A percentile compares a stretch with the other conserved stretches of the same genome.
phyloP scores from a whole-genome alignment of 108 stramenopile genomes.

The Cyclotella choctawhatcheeana region DNA sequence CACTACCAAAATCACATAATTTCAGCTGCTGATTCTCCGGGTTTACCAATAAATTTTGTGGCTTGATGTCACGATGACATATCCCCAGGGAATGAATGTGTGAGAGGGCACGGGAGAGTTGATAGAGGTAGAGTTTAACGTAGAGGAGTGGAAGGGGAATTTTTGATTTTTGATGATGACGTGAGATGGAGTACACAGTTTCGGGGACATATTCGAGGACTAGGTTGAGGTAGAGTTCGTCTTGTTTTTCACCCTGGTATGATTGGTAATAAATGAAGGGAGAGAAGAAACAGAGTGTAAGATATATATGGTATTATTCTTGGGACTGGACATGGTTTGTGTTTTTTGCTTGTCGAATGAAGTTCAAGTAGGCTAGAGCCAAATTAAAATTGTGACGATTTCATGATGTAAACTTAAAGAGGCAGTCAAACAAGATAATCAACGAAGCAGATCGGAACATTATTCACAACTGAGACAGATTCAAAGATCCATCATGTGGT shows the following conservation, averaged over 20 bases:
- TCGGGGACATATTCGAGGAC: slow-evolving; percentile 99
- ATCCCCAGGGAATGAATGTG: slow-evolving; percentile 97
- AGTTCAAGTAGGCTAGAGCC: too few species aligned
- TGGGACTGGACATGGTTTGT: too few species aligned
- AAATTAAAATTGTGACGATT: too few species aligned
- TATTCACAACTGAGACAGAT: too few species aligned
- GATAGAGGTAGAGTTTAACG: slow-evolving; percentile 98
- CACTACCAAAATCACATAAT: slow-evolving; percentile 98
- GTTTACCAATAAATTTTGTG: slow-evolving; percentile 97
- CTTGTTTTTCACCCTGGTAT: slow-evolving; percentile 84
- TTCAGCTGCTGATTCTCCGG: slow-evolving; percentile 94
- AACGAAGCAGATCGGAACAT: too few species aligned
- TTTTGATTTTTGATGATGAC: slow-evolving; percentile 93
- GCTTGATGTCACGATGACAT: slow-evolving; percentile 99
- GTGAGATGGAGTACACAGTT: slow-evolving; percentile 95
- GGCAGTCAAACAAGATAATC: too few species aligned
- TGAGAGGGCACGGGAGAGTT: slow-evolving; percentile 94
- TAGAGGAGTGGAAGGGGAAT: slow-evolving; percentile 85
- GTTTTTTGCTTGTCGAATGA: too few species aligned
- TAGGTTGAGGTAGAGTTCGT: slow-evolving; percentile 97
- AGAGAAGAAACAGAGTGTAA: background rate
- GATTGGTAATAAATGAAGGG: background rate
- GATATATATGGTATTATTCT: background rate
- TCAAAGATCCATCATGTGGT: background rate
- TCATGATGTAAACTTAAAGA: too few species aligned